Evolutionary conservation across 139 green algal genomes (phyloP), one percentile per base, ranked within the genome.

Genomic region (Tetraselmis striata): DNA sequence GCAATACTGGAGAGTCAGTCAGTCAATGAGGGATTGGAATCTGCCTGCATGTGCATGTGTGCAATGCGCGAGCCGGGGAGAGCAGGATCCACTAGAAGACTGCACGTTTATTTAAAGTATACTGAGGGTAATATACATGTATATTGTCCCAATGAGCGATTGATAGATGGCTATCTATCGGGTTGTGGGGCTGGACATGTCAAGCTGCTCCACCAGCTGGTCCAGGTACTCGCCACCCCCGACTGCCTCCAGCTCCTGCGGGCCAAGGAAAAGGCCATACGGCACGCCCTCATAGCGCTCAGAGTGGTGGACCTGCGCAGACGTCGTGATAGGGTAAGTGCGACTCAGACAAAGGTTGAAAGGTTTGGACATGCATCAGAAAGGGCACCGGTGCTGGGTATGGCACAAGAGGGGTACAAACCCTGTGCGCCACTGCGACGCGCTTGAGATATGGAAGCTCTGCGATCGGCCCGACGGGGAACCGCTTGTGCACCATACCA

Each of bases 261-360:
- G 89, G 0, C 93, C 96, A 25, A 99, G 86, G 87, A 99, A 99
- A 82, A 99, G 88, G 27, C 97, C 96, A 86, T 91, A 99, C 1
- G 97, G 97, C 77, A 97, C 92, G 25, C 97, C 96, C 0, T 89
- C 89, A 77, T 95, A 99, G 85, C 98, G 97, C 83, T 98, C 94
- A 0, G 86, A 85, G 87, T 99, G 97, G 88, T 99, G 97, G 78
- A 99, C 86, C 85, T 93, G 75, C 80, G 23, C 5, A n/a, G n/a
- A n/a, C n/a, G n/a, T n/a, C n/a, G n/a, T n/a, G n/a, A n/a, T n/a
- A n/a, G n/a, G n/a, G n/a, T n/a, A n/a, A n/a, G n/a, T n/a, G n/a
- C n/a, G n/a, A n/a, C n/a, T n/a, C n/a, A n/a, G n/a, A n/a, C n/a
- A n/a, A n/a, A n/a, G n/a, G n/a, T n/a, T n/a, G n/a, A n/a, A n/a